Evolutionary conservation across 129 eudicot genomes (phyloP).

Genomic region (Artemisia tridentata): DNA sequence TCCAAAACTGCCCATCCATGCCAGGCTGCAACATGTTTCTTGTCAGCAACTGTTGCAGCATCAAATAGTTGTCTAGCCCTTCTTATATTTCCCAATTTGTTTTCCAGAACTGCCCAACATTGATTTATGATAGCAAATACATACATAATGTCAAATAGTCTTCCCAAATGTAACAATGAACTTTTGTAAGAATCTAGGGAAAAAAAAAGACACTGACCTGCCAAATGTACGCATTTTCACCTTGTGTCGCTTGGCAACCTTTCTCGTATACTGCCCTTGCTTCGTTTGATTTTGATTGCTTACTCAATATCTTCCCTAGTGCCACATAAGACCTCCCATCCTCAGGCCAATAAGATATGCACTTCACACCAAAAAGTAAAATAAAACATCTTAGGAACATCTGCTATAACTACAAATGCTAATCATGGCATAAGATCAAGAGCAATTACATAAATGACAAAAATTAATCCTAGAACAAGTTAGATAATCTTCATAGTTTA

Average conservation of each 20-base stretch:
- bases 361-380: slow-evolving; percentile 44
- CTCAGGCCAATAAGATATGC: slow-evolving; percentile 90
- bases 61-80: slow-evolving; percentile 87
- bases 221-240: slow-evolving; percentile 96
- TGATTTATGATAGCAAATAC: slow-evolving; percentile 31
- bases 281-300: slow-evolving; percentile 75
- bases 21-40: slow-evolving; percentile 94
- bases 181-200: too few relatives aligned
- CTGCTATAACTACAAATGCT: slow-evolving; percentile 12
- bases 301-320: slow-evolving; percentile 70
- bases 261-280: slow-evolving; percentile 87
- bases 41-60: slow-evolving; percentile 99
- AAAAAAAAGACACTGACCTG: slow-evolving; percentile 56
- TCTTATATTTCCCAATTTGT: slow-evolving; percentile 75
- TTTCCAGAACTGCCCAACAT: slow-evolving; percentile 98
- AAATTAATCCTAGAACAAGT: too few relatives aligned
- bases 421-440: slow-evolving; percentile 10
- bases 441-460: not conserved
- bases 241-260: slow-evolving; percentile 99
- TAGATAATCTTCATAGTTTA: not conserved
- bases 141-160: not conserved
- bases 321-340: slow-evolving; percentile 96
- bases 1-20: slow-evolving; percentile 99
- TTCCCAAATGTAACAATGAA: not conserved
- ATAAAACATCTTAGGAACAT: slow-evolving; percentile 16